Base-by-base conservation (phyloP, 2,329 filamentous ascomycete genomes). In the Aspergillus fumigatus region DNA sequence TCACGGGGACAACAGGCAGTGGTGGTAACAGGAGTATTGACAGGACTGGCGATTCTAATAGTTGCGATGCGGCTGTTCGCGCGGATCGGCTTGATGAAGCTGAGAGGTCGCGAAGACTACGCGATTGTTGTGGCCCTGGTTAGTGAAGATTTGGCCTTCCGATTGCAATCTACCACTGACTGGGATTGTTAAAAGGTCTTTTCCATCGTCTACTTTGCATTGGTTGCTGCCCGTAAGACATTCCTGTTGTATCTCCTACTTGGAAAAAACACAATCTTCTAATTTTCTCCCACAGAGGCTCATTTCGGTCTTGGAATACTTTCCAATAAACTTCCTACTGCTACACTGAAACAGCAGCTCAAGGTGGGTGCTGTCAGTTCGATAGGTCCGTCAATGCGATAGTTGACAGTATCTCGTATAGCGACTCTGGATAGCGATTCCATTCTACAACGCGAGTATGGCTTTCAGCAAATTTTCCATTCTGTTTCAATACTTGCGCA, bases 401-500 rank as follows among this genome's bases (percentile, higher is more conserved):
- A 38, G 4, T 10, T 32, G 25, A n/a, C 14, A 5, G n/a, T 35
- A 40, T 23, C n/a, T 19, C 4, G 29, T 27, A 48, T 48, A 71
- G 67, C 61, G 60, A 35, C 60, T 72, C 23, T 72, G 69, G 69
- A 64, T 61, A 10, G 65, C 69, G 29, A 71, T 71, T 23, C 67
- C 70, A 8, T 59, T 71, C 51, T 73, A 73, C 60, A 71, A 70
- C 45, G 63, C 66, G 26, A 71, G 69, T 54, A 56, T 73, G 45
- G 62, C 57, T 51, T 70, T 70, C 56, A 77, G 74, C 41, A 79
- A 79, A 62, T 69, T 74, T 56, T 79, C 76, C 45, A 76, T 79
- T 53, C 67, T 79, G 25, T 70, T 77, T 40, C 77, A 79, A 65
- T 79, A 79, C 58, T 68, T 79, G 10, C 76, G 77, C 29, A 73